Base-by-base conservation (phyloP, 1,139 yeast species). In the Suzukiozyma palmioleophila region DNA sequence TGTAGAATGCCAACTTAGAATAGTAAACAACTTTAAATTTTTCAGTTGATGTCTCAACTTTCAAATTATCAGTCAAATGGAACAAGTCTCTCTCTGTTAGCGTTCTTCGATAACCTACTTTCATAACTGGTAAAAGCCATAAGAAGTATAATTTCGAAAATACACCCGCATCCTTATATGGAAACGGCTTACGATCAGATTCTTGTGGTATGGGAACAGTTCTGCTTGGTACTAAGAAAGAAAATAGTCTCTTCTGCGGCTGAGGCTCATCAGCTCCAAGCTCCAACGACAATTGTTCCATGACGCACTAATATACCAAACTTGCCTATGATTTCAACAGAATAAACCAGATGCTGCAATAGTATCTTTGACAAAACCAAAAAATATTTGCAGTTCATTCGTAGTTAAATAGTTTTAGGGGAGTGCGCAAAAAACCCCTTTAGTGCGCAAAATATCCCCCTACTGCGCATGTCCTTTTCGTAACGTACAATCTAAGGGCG, bases 51-150 rank as follows among this genome's bases (percentile, higher is more conserved):
- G 46, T 18, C 24, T 79, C 79, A 11, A 83, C 79, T 37, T 73
- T 66, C 46, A 78, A 59, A 15, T 77, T 73, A 9, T 68, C 72
- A 11, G 76, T 71, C 39, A 84, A 65, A 33, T 62, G 61, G 58
- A 66, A 84, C 41, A 85, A 57, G 57, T 85, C 95, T 39, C 75
- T 72, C 6, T 80, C 77, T 38, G 77, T 78, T 27, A 85, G 59
- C 0, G 87, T 80, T 50, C 95, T 69, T 41, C 71, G 70, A 54
- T 84, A 85, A 1, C 95, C 95, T 3, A 74, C 75, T 29, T 62
- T 67, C 51, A 84, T 51, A 3, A 82, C 44, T 0, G 87, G 85
- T 13, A 61, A 45, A 32, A 81, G 65, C 92, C 92, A 84, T 56
- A 69, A 59, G 48, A 78, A 78, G 35, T 79, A 73, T 0, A 62